Evolutionary conservation across 805 yeast species (phyloP), one percentile per base, ranked within the genome.

Genomic region (Wickerhamiella qilinensis): DNA sequence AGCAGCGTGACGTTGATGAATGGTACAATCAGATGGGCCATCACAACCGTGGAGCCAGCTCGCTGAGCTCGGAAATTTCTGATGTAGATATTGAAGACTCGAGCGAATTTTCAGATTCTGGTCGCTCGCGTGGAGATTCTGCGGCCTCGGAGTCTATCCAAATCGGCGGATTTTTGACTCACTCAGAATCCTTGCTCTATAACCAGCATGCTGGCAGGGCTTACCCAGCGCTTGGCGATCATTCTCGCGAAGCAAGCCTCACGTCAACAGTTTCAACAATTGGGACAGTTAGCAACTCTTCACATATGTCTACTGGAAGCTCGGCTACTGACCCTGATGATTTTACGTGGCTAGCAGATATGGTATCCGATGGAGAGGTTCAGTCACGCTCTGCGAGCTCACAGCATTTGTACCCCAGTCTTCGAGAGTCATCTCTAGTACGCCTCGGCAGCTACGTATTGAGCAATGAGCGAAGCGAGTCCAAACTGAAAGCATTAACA

Each of bases 1-100:
- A 53, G 34, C 58, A 55, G 40, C 46, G 53, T 7, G 58, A 56
- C 28, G 59, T 57, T 6, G 58, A 56, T 20, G 54, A 48, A 14
- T 57, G 61, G 61, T 53, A 43, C 39, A 44, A 49, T 28, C 46
- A 45, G 24, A 38, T 53, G 22, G 42, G 44, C 7, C 43, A 38
- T 16, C n/a, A n/a, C n/a, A n/a, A n/a, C n/a, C 44, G 44, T 4
- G 57, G 48, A n/a, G 49, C 47, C 29, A 52, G 46, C 11, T 43
- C 49, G 1, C 43, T 50, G 20, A 46, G 46, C 36, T 42, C 52
- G 29, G 28, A 30, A 35, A 37, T 18, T 15, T 25, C 37, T 7
- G 39, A 20, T 17, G 30, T 32, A 25, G 42, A 31, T 20, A 31
- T 25, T 15, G 36, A 15, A n/a, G 37, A 22, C 19, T 20, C 16